Evolutionary conservation across 257 asterid species (phyloP).

Genomic region (Asclepias syriaca): DNA sequence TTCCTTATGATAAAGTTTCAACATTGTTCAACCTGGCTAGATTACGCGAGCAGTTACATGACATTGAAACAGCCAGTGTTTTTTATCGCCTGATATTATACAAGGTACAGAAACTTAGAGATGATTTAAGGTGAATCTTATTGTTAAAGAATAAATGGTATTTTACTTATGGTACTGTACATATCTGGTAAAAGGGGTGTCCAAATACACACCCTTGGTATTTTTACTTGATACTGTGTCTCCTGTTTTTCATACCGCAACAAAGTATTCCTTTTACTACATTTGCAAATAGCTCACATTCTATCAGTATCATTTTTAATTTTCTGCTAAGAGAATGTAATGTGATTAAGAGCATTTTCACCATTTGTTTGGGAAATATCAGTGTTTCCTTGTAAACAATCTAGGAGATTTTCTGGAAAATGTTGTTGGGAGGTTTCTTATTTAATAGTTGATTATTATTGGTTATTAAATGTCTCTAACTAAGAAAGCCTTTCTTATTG

Average conservation of each 20-base stretch:
- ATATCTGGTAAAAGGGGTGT: neutral
- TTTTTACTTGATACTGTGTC: neutral
- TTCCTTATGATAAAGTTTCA: conserved; percentile 88
- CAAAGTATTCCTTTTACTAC: neutral
- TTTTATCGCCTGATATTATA: conserved; percentile 74
- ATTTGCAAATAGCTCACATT: neutral
- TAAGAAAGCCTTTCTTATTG: neutral
- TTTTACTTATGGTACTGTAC: neutral
- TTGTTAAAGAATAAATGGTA: neutral
- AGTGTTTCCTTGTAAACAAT: neutral
- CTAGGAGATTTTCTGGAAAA: neutral
- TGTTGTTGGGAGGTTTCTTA: neutral
- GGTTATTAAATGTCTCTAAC: neutral
- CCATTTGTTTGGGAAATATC: neutral
- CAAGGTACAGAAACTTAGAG: conserved; percentile 49
- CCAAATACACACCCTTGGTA: neutral
- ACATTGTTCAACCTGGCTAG: conserved; percentile 80
- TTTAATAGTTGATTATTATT: neutral
- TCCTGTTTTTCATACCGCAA: neutral
- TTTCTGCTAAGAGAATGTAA: neutral
- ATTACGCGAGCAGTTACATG: conserved; percentile 77
- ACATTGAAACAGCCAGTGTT: conserved; percentile 72
- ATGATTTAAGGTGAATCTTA: neutral
- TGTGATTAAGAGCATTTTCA: neutral
- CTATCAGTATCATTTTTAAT: neutral